Evolutionary conservation across 2,329 filamentous ascomycete genomes (phyloP).

Genomic region (Arthroderma sp.): DNA sequence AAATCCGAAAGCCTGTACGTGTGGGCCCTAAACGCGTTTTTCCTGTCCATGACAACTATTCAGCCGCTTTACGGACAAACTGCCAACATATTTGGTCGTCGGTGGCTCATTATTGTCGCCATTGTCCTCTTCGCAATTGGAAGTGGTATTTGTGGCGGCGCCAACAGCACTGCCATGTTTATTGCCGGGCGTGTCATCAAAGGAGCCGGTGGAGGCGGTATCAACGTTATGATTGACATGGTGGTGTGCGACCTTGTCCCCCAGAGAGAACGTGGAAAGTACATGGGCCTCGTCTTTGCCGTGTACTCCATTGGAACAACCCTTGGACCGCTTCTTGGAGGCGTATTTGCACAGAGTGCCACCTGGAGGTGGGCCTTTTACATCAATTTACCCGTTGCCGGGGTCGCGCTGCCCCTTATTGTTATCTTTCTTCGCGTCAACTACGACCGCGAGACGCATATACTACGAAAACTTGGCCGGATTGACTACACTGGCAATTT

Average conservation of each 20-base stretch:
- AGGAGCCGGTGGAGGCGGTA: conserved; percentile 37
- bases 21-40: conserved; percentile 20
- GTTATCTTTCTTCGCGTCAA: conserved; percentile 31
- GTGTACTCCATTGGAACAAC: conserved; percentile 35
- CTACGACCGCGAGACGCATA: conserved; percentile 18
- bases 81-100: conserved; percentile 39
- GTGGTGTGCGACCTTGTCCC: conserved; percentile 40
- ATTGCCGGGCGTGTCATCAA: conserved; percentile 38
- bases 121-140: conserved; percentile 38
- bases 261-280: conserved; percentile 25
- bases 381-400: conserved; percentile 15
- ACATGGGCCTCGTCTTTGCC: conserved; percentile 3
- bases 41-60: conserved; percentile 12
- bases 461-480: conserved; percentile 15
- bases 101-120: conserved; percentile 27
- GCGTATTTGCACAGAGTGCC: conserved; percentile 14
- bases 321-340: conserved; percentile 15
- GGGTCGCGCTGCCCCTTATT: conserved; percentile 14
- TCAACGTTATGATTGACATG: conserved; percentile 37
- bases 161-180: conserved; percentile 30
- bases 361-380: conserved; percentile 21
- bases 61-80: conserved; percentile 41
- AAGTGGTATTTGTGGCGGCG: conserved; percentile 39
- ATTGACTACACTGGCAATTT: neutral
- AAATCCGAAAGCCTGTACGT: conserved; percentile 19